These are phyloP conservation scores for Decorospora gaudefroyi DNA, from an alignment of 2,329 filamentous ascomycete species.

Conservation along the genomic window DNA sequence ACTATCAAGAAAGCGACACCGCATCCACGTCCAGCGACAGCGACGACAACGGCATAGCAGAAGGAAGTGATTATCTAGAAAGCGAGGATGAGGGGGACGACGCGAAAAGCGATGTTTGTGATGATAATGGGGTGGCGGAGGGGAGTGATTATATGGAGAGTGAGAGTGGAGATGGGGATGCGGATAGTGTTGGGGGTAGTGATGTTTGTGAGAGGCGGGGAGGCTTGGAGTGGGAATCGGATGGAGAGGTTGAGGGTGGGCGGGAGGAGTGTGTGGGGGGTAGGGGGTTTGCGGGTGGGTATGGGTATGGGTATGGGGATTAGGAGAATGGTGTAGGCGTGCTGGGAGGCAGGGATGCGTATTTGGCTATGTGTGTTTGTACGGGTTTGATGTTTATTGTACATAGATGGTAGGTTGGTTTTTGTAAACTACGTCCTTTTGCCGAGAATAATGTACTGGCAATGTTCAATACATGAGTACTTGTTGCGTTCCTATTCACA, in stretches of 20 bases:
- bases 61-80: not conserved
- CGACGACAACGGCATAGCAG: not conserved
- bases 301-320: not conserved
- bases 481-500: too few species aligned
- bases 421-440: too few species aligned
- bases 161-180: not conserved
- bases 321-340: too few species aligned
- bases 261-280: not conserved
- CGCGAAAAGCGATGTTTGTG: not conserved
- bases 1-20: slow-evolving; percentile 3
- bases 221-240: too few species aligned
- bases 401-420: too few species aligned
- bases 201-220: too few species aligned
- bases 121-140: not conserved
- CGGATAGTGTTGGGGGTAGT: not conserved
- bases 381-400: not conserved
- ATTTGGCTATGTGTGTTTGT: not conserved
- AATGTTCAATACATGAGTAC: too few species aligned
- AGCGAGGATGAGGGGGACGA: not conserved
- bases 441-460: too few species aligned
- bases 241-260: not conserved
- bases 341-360: not conserved
- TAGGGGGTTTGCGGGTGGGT: not conserved
- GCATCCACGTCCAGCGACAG: slow-evolving; percentile 2
- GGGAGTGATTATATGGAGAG: slow-evolving; percentile 5